phyloP scores from a whole-genome alignment of 345 rosid genomes.

The Nasturtium officinale region DNA sequence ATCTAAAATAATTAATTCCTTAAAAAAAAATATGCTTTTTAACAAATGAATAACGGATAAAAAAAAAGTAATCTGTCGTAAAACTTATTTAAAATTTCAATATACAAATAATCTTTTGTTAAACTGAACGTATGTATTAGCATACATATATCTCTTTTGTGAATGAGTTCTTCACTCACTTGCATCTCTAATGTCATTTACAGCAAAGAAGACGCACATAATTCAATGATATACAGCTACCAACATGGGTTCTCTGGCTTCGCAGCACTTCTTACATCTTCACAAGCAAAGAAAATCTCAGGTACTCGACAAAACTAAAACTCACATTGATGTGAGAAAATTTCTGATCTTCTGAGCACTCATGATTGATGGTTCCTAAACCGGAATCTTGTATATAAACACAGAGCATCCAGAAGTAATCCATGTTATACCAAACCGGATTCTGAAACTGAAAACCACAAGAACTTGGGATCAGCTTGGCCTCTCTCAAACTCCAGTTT shows the following conservation, averaged over 20 bases:
- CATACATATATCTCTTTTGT: no score
- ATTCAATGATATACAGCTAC: conserved; percentile 57
- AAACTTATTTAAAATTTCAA: no score
- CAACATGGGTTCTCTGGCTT: conserved; percentile 57
- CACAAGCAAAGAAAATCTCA: conserved; percentile 47
- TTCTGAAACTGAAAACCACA: conserved; percentile 49
- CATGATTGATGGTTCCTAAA: neutral
- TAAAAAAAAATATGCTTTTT: no score
- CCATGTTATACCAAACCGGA: conserved; percentile 45
- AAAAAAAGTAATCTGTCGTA: no score
- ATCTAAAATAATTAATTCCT: no score
- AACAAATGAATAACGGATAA: no score
- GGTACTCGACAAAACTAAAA: conserved; percentile 33
- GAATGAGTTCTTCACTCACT: neutral
- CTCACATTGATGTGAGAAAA: neutral
- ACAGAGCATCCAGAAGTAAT: conserved; percentile 49
- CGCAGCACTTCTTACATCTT: conserved; percentile 54
- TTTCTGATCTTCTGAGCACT: neutral
- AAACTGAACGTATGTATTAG: no score
- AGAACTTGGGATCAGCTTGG: conserved; percentile 53
- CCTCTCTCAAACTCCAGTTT: conserved; percentile 38
- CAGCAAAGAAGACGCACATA: conserved; percentile 50
- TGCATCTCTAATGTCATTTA: conserved; percentile 5
- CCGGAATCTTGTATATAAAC: neutral
- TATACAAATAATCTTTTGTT: no score